Evolutionary conservation across 257 asterid species (phyloP).

Genomic region (Solanum peruvianum): DNA sequence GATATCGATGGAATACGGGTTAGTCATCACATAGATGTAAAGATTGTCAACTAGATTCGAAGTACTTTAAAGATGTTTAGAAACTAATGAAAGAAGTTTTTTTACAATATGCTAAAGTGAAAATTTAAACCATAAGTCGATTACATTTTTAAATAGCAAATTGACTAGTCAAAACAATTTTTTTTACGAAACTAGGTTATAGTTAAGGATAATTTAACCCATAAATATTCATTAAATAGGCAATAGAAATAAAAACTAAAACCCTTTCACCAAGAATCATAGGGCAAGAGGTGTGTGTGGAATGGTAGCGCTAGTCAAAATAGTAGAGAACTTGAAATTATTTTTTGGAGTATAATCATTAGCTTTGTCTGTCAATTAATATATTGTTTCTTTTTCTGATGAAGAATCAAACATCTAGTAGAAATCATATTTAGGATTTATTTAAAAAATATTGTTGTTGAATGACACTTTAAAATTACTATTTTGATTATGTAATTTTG

Average conservation of each 20-base stretch:
- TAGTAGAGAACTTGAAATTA: too few species aligned
- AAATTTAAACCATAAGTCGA: not conserved
- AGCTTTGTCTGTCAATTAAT: too few species aligned
- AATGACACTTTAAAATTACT: too few species aligned
- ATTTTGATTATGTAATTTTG: too few species aligned
- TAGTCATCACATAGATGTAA: not conserved
- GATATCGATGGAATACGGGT: not conserved
- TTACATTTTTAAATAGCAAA: not conserved
- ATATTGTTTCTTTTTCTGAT: too few species aligned
- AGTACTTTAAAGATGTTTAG: not conserved
- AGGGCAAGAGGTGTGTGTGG: too few species aligned
- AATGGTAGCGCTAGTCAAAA: too few species aligned
- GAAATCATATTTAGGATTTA: too few species aligned
- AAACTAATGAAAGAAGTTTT: not conserved
- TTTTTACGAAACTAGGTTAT: not conserved
- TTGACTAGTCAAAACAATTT: not conserved
- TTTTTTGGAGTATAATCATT: too few species aligned
- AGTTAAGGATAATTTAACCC: not conserved
- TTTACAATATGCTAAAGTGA: not conserved
- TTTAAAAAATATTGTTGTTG: too few species aligned
- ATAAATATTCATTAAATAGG: not conserved
- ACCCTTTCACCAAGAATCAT: too few species aligned
- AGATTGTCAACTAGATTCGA: not conserved
- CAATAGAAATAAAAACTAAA: not conserved
- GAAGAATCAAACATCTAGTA: too few species aligned